Conservation (phyloP, 768 basidiomycete species). For the Glaciozyma martinii region DNA sequence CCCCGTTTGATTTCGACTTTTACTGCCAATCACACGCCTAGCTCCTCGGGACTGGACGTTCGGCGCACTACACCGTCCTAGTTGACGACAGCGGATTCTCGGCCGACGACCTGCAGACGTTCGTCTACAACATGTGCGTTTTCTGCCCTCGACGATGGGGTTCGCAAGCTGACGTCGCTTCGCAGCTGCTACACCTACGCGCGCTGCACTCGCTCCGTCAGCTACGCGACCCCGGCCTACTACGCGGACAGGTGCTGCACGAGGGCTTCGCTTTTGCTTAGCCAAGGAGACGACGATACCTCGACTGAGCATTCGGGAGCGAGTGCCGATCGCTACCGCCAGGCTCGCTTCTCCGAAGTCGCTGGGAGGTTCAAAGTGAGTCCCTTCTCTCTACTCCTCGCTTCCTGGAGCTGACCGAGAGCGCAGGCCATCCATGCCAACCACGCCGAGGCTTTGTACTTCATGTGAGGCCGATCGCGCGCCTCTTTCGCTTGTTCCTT, state of each 20-base stretch:
- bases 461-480: too few species aligned
- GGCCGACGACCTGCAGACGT: constrained; percentile 65
- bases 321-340: too few species aligned
- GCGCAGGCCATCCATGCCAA: too few species aligned
- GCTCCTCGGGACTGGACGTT: constrained; percentile 11
- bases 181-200: not conserved
- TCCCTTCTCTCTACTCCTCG: too few species aligned
- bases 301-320: not conserved
- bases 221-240: constrained; percentile 9
- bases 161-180: not conserved
- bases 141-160: not conserved
- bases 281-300: not conserved
- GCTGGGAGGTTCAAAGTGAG: too few species aligned
- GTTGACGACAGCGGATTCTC: constrained; percentile 58
- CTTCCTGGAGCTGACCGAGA: too few species aligned
- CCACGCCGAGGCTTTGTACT: too few species aligned
- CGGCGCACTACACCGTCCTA: constrained; percentile 23
- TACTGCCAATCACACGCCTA: constrained; percentile 5
- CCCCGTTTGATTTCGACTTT: constrained; percentile 10
- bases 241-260: not conserved
- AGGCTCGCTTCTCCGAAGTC: too few species aligned
- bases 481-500: too few species aligned
- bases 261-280: not conserved
- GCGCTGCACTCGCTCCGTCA: constrained; percentile 53
- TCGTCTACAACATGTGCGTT: constrained; percentile 62